Evolutionary conservation across 2,329 filamentous ascomycete species (phyloP), one percentile per base, ranked within the genome.

Genomic region (Diplodia scrobiculata): DNA sequence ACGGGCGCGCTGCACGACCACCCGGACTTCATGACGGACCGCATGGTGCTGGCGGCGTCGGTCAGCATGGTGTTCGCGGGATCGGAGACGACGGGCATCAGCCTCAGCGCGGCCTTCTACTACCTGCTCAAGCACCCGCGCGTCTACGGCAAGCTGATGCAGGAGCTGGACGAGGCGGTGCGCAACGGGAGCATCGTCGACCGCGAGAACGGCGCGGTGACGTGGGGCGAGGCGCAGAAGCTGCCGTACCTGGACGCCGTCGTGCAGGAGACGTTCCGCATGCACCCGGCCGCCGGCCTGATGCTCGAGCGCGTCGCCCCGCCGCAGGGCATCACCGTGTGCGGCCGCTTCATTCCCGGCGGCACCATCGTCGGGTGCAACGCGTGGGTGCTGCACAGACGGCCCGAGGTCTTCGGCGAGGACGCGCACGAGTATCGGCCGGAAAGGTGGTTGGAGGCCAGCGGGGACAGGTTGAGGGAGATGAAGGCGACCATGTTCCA

Each of bases 71-170:
- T 82, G 68, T 85, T 90, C 70, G 91, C 91, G 0, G 90, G 91
- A 3, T 89, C 86, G 1, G 91, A 95, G 76, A 94, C 91, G 0
- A 94, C 91, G 0, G 90, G 89, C 47, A 93, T 93, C 72, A 87
- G 85, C 6, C 82, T 93, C 0, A 85, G 85, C 5, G 83, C 87
- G 6, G 84, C 92, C 0, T 91, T 94, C 72, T 93, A 93, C 77
- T 88, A 87, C 75, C 78, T 93, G 3, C 81, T 92, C 41, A 88
- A 87, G 72, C 85, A 87, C 71, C 87, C 87, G 0, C 45, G 70
- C 0, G 82, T 81, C 14, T 84, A 90, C 68, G 72, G 75, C 2
- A 83, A 82, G 47, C 78, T 91, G 64, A 83, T 84, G 71, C 70
- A 77, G 1, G 90, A 92, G 73, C 75, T 92, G 0, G 88, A 91